Evolutionary conservation across 2,329 filamentous ascomycete genomes (phyloP).

Genomic region (Ascochyta koolunga): DNA sequence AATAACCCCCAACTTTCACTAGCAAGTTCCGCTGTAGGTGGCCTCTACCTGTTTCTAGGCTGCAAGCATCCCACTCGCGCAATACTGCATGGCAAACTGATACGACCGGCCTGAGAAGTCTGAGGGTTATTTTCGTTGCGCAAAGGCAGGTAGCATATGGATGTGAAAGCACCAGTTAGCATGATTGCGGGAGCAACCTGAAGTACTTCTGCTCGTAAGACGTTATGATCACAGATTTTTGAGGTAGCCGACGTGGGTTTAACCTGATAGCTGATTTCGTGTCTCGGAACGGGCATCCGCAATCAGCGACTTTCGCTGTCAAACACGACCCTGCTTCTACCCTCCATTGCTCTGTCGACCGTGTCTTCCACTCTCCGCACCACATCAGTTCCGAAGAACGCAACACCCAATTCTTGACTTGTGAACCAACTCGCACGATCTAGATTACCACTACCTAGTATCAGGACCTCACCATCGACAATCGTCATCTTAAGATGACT

Average conservation of each 20-base stretch:
- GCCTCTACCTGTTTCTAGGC: too few species aligned
- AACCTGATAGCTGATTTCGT: neutral
- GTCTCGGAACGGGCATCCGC: neutral
- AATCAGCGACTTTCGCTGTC: slow-evolving; percentile 20
- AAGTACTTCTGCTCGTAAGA: too few species aligned
- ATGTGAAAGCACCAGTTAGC: too few species aligned
- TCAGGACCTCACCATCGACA: slow-evolving; percentile 69
- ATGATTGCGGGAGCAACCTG: too few species aligned
- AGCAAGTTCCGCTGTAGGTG: too few species aligned
- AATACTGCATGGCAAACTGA: too few species aligned
- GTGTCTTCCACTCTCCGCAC: slow-evolving; percentile 39
- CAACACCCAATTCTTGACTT: slow-evolving; percentile 79
- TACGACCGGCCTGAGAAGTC: too few species aligned
- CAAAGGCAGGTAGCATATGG: too few species aligned
- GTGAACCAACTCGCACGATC: slow-evolving; percentile 87
- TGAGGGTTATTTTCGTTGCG: too few species aligned
- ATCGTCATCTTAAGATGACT: slow-evolving; percentile 80
- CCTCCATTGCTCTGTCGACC: slow-evolving; percentile 34
- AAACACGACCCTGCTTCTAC: slow-evolving; percentile 32
- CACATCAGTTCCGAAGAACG: slow-evolving; percentile 54
- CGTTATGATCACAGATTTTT: too few species aligned
- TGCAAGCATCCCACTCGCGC: too few species aligned
- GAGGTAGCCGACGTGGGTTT: neutral
- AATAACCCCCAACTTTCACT: too few species aligned
- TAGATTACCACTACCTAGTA: slow-evolving; percentile 82